Evolutionary conservation across 768 basidiomycete genomes (phyloP), one percentile per base, ranked within the genome.

Genomic region (Lenzites betulinus): DNA sequence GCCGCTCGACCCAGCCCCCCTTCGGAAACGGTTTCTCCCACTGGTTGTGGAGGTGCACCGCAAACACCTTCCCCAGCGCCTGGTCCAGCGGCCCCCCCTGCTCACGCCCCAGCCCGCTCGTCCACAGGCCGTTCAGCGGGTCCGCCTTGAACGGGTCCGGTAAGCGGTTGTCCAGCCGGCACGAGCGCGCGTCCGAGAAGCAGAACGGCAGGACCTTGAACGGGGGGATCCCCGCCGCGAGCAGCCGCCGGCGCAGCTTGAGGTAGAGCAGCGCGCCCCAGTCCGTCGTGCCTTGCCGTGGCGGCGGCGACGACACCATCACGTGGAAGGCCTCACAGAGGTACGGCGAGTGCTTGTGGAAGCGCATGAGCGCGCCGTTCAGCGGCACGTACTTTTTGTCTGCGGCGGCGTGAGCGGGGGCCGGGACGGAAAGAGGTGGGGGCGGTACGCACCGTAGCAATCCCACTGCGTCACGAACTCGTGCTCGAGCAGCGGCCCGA

Each of bases 401-500:
- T 90, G 66, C 49, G n/a, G 30, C 20, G 20, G 15, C 22, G 11
- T 35, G 18, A 57, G 33, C 8, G 5, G 9, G 53, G n/a, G 48
- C 15, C 30, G 46, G 77, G n/a, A 74, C 66, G 64, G 78, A 76
- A 70, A 33, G 30, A 33, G 30, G 30, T 33, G 4, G 30, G 30
- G 6, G 30, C 4, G 77, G 35, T 16, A 69, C 86, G 43, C 71
- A 94, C 95, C 92, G 68, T 98, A 98, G 72, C 96, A 98, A 70
- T 99, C 96, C 96, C 96, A 99, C 69, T 99, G 95, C 1, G 93
- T 96, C 11, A 98, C 93, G 70, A 95, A 99, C 74, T 99, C 96
- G 68, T 93, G 90, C 72, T 97, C 95, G 7, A 91, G 80, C 56
- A 98, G 78, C 9, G 95, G 94, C 2, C 87, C 79, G 35, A 98